These are phyloP conservation scores for Olyra latifolia DNA, from an alignment of 176 grass and related monocot species.

Conservation along the genomic window DNA sequence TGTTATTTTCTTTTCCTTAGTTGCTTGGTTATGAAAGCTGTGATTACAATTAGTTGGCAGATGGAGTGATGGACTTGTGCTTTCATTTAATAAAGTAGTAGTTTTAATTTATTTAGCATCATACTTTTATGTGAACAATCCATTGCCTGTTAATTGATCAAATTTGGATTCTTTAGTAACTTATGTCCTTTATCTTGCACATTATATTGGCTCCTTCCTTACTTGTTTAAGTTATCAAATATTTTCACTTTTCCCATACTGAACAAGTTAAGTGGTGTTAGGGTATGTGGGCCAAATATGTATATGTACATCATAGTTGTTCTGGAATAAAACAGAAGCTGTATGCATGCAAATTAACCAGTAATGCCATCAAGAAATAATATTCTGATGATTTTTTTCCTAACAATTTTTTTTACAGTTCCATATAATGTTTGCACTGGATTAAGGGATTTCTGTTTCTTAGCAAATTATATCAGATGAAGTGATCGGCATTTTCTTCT, in stretches of 20 bases:
- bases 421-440: neutral
- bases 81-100: conserved; percentile 14
- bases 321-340: neutral
- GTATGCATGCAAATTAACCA: neutral
- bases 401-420: neutral
- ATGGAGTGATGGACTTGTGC: neutral
- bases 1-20: neutral
- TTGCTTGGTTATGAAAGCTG: neutral
- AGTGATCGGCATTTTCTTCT: neutral
- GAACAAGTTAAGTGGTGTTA: neutral
- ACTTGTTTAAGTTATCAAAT: neutral
- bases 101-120: neutral
- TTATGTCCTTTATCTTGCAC: neutral
- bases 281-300: neutral
- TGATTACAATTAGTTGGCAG: neutral
- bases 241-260: neutral
- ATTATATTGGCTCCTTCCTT: neutral
- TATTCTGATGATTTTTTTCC: neutral
- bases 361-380: neutral
- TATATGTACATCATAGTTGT: neutral
- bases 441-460: neutral
- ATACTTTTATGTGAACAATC: neutral
- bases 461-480: conserved; percentile 10
- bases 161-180: neutral
- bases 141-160: neutral